Conservation (phyloP, 305 asterid genomes). For the Rubia occidens region DNA sequence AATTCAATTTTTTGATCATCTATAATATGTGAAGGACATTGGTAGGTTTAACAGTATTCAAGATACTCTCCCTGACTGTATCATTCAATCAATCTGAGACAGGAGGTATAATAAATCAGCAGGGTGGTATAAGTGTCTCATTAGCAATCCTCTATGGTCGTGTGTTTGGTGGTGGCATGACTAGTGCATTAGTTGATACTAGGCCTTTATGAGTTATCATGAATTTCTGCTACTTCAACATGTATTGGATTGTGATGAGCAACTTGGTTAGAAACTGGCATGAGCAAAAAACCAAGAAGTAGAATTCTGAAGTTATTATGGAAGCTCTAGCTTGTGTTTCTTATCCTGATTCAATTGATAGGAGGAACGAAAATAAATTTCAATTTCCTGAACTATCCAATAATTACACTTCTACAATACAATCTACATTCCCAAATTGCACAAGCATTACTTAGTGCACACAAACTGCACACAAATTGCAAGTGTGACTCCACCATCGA, state of each 20-base stretch:
- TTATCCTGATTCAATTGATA: constrained; percentile 30
- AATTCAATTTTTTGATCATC: too few relatives aligned
- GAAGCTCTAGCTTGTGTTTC: constrained; percentile 23
- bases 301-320: constrained; percentile 26
- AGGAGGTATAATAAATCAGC: constrained; percentile 61
- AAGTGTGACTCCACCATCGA: too few relatives aligned
- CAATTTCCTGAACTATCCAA: too few relatives aligned
- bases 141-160: constrained; percentile 76
- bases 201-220: constrained; percentile 52
- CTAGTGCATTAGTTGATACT: constrained; percentile 63
- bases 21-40: too few relatives aligned
- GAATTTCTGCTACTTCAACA: not conserved
- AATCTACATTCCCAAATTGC: too few relatives aligned
- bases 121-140: constrained; percentile 77
- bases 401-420: too few relatives aligned
- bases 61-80: constrained; percentile 63
- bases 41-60: constrained; percentile 19
- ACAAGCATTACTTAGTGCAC: too few relatives aligned
- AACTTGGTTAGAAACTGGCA: constrained; percentile 63
- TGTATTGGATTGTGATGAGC: constrained; percentile 54
- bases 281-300: constrained; percentile 55
- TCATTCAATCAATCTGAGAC: constrained; percentile 63
- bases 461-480: too few relatives aligned
- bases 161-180: constrained; percentile 75
- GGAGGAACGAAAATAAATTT: constrained; percentile 3